A percentile compares a stretch with the other conserved stretches of the same genome.
Conservation (phyloP, 345 rosid species). For the Conringia planisiliqua region DNA sequence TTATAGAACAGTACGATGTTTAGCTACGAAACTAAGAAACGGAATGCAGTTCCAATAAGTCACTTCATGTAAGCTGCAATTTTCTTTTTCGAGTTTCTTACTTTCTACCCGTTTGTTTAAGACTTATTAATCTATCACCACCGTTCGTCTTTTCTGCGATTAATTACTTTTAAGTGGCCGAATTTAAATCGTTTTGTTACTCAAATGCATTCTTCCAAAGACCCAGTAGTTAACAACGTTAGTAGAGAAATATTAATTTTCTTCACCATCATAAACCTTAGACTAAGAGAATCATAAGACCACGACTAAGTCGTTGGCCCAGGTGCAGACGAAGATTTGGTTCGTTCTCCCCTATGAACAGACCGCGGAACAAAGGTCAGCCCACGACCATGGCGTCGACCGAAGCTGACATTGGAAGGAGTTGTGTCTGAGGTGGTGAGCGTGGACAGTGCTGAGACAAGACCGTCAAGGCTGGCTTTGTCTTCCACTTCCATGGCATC, state of each 20-base stretch:
- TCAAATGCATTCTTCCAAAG: slow-evolving; percentile 2
- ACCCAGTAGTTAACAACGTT: background rate
- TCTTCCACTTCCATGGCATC: slow-evolving; percentile 77
- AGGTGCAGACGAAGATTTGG: slow-evolving; percentile 32
- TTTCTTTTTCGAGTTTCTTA: too few relatives aligned
- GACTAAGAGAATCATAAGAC: background rate
- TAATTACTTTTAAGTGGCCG: background rate
- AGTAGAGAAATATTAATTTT: background rate
- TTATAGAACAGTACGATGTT: background rate
- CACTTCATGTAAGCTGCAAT: too few relatives aligned
- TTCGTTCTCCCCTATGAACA: slow-evolving; percentile 42
- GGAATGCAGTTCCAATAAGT: background rate
- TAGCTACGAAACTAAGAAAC: background rate
- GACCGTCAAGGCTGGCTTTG: slow-evolving; percentile 51
- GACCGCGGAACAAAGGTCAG: slow-evolving; percentile 72
- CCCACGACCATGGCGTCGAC: slow-evolving; percentile 72
- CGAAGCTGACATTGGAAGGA: slow-evolving; percentile 80
- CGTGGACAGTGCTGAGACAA: slow-evolving; percentile 76
- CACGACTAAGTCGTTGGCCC: slow-evolving; percentile 31
- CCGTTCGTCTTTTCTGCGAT: background rate
- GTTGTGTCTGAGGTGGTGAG: slow-evolving; percentile 70
- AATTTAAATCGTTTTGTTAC: slow-evolving; percentile 1
- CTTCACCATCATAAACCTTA: slow-evolving; percentile 17
- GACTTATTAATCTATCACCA: too few relatives aligned
- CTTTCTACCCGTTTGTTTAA: too few relatives aligned